Base-by-base conservation (phyloP, 495 filamentous ascomycete species). In the Daldinia bambusicola region DNA sequence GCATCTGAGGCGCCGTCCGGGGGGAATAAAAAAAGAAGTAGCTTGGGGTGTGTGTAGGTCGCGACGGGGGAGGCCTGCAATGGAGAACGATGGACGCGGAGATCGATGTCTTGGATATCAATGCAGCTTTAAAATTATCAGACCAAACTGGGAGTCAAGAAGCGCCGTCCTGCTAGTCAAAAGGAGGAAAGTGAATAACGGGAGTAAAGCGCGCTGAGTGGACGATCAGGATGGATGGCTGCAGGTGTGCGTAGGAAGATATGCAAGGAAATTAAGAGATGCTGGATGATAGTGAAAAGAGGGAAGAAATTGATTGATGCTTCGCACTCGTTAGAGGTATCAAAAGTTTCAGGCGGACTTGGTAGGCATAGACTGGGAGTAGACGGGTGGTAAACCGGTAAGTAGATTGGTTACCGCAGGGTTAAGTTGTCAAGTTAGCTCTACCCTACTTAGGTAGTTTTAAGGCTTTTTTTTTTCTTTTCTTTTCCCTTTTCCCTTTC, bases 321-420 rank as follows among this genome's bases (percentile, higher is more conserved):
- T 76, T 76, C 62, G 60, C 74, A 72, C 36, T 71, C 3, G 3
- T 26, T 26, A 26, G 3, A 26, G 26, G 26, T 26, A 26, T 26
- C 70, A 71, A 67, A 70, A 75, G 69, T 72, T 68, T 77, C 77
- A 75, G 72, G 78, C 74, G 55, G 62, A 61, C 63, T 76, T 56
- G 64, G 60, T 63, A 58, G 62, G 56, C 30, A 10, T 53, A 53
- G 10, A 12, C 12, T 14, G 30, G 30, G 30, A n/a, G 22, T 32
- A 53, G 20, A 14, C n/a, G n/a, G 26, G 26, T 26, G 26, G 26
- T 26, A 26, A 26, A 26, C 1, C 26, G 26, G 26, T 26, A 26
- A 26, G 26, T 3, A n/a, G n/a, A n/a, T n/a, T n/a, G n/a, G n/a
- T n/a, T n/a, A n/a, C n/a, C n/a, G n/a, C n/a, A n/a, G n/a, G n/a